A percentile compares a stretch with the other conserved stretches of the same genome.
These are phyloP conservation scores for Phytophthora pinifolia DNA, from an alignment of 352 stramenopile genomes.

Conservation along the genomic window DNA sequence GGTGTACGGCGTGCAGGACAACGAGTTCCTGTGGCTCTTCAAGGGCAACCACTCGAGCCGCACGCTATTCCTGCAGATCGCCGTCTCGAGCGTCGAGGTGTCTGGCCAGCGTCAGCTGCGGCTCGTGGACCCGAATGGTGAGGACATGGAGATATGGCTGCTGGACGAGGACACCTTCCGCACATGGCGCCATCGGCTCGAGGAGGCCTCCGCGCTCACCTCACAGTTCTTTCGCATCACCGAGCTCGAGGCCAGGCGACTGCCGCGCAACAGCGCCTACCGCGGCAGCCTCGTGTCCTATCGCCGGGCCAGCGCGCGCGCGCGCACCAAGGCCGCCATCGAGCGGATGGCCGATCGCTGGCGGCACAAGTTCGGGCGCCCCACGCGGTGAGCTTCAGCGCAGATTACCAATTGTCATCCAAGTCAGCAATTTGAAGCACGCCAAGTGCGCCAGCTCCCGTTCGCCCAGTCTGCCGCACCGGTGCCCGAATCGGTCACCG, in stretches of 20 bases:
- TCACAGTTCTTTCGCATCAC: slow-evolving; percentile 66
- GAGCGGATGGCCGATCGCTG: slow-evolving; percentile 43
- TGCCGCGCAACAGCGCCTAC: slow-evolving; percentile 63
- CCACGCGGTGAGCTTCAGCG: slow-evolving; percentile 10
- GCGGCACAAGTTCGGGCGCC: slow-evolving; percentile 31
- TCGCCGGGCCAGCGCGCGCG: slow-evolving; percentile 50
- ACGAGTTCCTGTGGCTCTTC: slow-evolving; percentile 84
- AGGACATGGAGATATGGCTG: slow-evolving; percentile 77
- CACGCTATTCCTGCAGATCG: slow-evolving; percentile 76
- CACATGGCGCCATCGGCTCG: slow-evolving; percentile 53
- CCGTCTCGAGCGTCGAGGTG: slow-evolving; percentile 64
- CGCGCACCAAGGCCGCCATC: slow-evolving; percentile 49
- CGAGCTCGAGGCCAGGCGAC: slow-evolving; percentile 49
- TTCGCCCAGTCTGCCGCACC: too few relatives aligned
- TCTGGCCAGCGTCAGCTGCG: slow-evolving; percentile 66
- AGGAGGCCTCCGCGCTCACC: slow-evolving; percentile 61
- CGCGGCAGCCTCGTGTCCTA: slow-evolving; percentile 71
- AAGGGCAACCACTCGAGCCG: slow-evolving; percentile 56
- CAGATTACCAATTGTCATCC: too few relatives aligned
- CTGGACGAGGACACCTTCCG: slow-evolving; percentile 52
- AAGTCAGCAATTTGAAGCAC: too few relatives aligned
- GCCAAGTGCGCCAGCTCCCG: too few relatives aligned
- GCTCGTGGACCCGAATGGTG: slow-evolving; percentile 73
- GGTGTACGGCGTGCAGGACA: slow-evolving; percentile 75
- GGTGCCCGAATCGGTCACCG: too few relatives aligned